phyloP scores from a whole-genome alignment of 176 grass and related monocot genomes.

The Oryza meyeriana region DNA sequence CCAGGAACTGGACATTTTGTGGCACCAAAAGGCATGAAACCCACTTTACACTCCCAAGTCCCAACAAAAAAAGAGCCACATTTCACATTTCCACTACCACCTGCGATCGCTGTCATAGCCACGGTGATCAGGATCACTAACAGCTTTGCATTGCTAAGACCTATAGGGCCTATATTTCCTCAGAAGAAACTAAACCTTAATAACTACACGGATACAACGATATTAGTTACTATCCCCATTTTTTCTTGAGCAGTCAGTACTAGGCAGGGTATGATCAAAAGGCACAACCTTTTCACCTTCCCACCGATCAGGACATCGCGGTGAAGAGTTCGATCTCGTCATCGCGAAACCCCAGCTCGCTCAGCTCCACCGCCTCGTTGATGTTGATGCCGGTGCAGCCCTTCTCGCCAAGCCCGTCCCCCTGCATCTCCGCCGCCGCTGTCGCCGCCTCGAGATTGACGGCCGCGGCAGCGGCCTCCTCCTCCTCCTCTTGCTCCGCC shows the following conservation, averaged over 20 bases:
- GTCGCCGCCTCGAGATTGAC: slow-evolving; percentile 18
- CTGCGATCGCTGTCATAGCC: background rate
- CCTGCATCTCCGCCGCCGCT: background rate
- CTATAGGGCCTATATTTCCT: slow-evolving; percentile 10
- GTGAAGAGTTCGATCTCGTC: slow-evolving; percentile 40
- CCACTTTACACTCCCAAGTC: slow-evolving; percentile 10
- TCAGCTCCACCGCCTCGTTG: slow-evolving; percentile 44
- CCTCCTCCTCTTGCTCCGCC: slow-evolving; percentile 36
- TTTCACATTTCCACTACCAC: background rate
- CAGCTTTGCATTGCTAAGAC: background rate
- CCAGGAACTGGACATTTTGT: background rate
- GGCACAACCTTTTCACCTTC: slow-evolving; percentile 9
- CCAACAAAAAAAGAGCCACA: slow-evolving; percentile 27
- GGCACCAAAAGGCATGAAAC: background rate
- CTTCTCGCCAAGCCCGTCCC: background rate
- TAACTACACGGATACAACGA: background rate
- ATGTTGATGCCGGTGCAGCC: slow-evolving; percentile 29
- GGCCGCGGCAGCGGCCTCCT: background rate
- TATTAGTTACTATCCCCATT: background rate
- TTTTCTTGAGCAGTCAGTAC: slow-evolving; percentile 5
- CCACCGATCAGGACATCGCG: slow-evolving; percentile 23
- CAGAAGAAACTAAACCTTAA: slow-evolving; percentile 12
- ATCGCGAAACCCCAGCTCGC: slow-evolving; percentile 42
- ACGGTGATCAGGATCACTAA: background rate
- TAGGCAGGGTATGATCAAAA: slow-evolving; percentile 26